phyloP scores from a whole-genome alignment of 2,329 filamentous ascomycete genomes.

The Epichloe festucae region DNA sequence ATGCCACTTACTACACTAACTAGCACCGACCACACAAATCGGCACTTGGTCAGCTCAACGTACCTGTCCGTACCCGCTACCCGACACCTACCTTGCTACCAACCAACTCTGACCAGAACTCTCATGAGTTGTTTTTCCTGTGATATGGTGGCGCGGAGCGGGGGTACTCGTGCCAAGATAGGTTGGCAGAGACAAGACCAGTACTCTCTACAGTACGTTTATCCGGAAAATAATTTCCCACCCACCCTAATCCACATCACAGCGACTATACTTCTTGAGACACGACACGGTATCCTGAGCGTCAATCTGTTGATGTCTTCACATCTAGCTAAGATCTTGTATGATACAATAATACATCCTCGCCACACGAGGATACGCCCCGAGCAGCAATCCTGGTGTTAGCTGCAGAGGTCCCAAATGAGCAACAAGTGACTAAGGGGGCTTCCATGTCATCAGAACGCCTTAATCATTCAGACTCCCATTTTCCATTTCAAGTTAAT shows the following conservation, averaged over 20 bases:
- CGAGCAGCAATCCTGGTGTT: not conserved
- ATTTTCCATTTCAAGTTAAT: not conserved
- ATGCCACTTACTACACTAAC: not conserved
- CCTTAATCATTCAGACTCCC: slow-evolving; percentile 1
- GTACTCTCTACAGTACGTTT: too few species aligned
- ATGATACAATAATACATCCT: slow-evolving; percentile 20
- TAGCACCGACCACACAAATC: not conserved
- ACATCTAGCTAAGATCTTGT: not conserved
- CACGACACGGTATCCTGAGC: too few species aligned
- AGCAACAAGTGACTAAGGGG: slow-evolving; percentile 5
- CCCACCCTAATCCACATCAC: too few species aligned
- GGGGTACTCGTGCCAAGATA: not conserved
- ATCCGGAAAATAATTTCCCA: too few species aligned
- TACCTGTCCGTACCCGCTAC: not conserved
- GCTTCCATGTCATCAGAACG: slow-evolving; percentile 3
- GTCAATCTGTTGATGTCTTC: not conserved
- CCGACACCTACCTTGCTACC: too few species aligned
- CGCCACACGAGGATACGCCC: slow-evolving; percentile 7
- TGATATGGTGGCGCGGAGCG: not conserved
- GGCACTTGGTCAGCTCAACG: not conserved
- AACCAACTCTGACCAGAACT: not conserved
- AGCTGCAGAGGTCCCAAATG: slow-evolving; percentile 14
- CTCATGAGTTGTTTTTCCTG: not conserved
- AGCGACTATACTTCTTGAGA: too few species aligned
- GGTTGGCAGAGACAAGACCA: too few species aligned